Base-by-base conservation (phyloP, 2,329 filamentous ascomycete genomes). In the Fusarium sp. region DNA sequence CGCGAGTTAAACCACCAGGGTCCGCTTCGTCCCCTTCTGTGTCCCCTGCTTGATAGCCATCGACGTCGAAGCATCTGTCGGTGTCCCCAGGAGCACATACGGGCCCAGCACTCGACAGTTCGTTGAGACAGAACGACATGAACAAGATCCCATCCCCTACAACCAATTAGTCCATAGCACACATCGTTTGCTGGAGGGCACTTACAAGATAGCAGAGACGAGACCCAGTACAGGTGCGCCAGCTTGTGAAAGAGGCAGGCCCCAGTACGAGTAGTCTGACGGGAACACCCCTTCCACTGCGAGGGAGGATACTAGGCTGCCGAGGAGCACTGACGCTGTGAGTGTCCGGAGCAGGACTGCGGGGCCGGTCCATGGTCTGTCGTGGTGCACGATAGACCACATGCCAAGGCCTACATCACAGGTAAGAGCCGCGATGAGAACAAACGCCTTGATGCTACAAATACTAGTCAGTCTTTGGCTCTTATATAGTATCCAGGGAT, bases 281-380 rank as follows among this genome's bases (percentile, higher is more conserved):
- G 82, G 82, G 49, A 85, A 85, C 31, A 82, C 81, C n/a, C 77
- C 72, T n/a, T 81, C 78, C 39, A 80, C 59, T 17, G 75, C 80
- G 26, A 83, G 69, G 51, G 82, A 83, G n/a, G 80, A 77, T 52
- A 82, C 67, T 56, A 85, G 81, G 35, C 83, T 63, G 24, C 79
- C 77, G n/a, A 84, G 68, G 52, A 84, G 82, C 24, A 76, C 76
- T 22, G 79, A 60, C 9, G 82, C 82, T 31, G 80, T 75, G 28
- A 79, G 22, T 9, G 80, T 71, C 33, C 83, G 80, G 17, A 80
- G 55, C 12, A 80, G 39, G 7, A 84, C 72, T n/a, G 79, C 76
- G 76, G 80, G 80, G 36, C 75, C 77, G 13, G 78, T 75, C 79
- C 82, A 82, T 14, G 76, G 75, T 42, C 67, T 76, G 57, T 80